Base-by-base conservation (phyloP, 305 asterid species). In the Fraxinus angustifolia region DNA sequence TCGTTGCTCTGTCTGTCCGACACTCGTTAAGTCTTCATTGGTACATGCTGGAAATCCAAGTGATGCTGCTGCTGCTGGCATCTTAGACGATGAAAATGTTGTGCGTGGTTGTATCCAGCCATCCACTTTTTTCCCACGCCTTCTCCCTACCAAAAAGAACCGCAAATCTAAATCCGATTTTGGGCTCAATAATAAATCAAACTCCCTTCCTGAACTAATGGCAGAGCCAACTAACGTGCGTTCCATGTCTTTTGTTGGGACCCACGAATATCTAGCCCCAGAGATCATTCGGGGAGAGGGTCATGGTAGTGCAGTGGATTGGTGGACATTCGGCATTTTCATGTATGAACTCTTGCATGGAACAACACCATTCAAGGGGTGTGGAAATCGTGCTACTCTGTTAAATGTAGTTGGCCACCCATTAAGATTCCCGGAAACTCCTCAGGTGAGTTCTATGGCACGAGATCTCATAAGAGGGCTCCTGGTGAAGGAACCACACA, bases 261-360 rank as follows among this genome's bases (percentile, higher is more conserved):
- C 98, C 0, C 98, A 94, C 70, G 97, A 94, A 77, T 94, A 94
- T 75, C 87, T 94, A 0, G 98, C 98, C 10, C 98, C 98, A 0
- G 98, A 94, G 88, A 94, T 94, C 73, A 90, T 94, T 31, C 93
- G 95, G 0, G 97, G 98, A 17, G 97, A 94, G 84, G 97, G 97
- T 0, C 97, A 94, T 30, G 97, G 97, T 6, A 94, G 98, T 75
- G 98, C 98, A 8, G 98, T 94, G 72, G 98, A 94, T 75, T 94
- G 98, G 98, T 94, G 98, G 98, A 94, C 98, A 0, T 93, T 92
- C 16, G 98, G 98, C 4, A 94, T 94, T 33, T 94, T 94, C 88
- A 79, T 94, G 74, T 94, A 93, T 8, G 98, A 94, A 87, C 96
- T 94, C 48, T 72, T 94, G 21, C 96, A 88, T 14, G 98, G 98